phyloP scores from a whole-genome alignment of 345 rosid genomes.

The Trapa incisa region DNA sequence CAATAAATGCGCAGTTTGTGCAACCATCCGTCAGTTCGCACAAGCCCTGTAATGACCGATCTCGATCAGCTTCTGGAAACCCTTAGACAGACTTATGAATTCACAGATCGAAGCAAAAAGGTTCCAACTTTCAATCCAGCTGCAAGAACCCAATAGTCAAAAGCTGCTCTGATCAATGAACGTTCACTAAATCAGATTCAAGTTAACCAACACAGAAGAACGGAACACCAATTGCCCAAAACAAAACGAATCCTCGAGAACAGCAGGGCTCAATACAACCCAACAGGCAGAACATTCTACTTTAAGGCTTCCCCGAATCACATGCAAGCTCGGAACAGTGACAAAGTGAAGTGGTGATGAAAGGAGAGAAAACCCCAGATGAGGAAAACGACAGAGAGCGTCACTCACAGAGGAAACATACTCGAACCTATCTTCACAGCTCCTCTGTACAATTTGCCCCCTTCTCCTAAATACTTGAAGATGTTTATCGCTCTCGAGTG shows the following conservation, averaged over 20 bases:
- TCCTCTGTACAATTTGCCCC: background rate
- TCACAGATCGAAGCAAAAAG: conserved; percentile 6
- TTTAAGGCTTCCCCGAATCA: background rate
- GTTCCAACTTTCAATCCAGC: conserved; percentile 7
- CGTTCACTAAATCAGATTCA: background rate
- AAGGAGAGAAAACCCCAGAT: conserved; percentile 6
- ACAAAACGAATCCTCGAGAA: background rate
- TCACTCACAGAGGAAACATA: conserved; percentile 6
- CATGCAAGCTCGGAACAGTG: background rate
- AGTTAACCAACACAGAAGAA: background rate
- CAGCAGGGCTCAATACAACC: background rate
- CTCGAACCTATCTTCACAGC: conserved; percentile 1
- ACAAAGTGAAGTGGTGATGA: background rate
- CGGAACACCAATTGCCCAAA: background rate
- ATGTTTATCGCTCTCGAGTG: background rate
- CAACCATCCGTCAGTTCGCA: background rate
- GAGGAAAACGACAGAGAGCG: conserved; percentile 3
- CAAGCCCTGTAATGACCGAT: background rate
- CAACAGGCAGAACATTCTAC: background rate
- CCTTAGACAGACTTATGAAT: background rate
- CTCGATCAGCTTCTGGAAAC: conserved; percentile 5
- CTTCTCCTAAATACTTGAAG: background rate
- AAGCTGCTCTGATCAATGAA: background rate
- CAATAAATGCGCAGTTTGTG: background rate
- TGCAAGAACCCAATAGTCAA: background rate